Evolutionary conservation across 345 rosid genomes (phyloP).

Genomic region (Mercurialis annua): DNA sequence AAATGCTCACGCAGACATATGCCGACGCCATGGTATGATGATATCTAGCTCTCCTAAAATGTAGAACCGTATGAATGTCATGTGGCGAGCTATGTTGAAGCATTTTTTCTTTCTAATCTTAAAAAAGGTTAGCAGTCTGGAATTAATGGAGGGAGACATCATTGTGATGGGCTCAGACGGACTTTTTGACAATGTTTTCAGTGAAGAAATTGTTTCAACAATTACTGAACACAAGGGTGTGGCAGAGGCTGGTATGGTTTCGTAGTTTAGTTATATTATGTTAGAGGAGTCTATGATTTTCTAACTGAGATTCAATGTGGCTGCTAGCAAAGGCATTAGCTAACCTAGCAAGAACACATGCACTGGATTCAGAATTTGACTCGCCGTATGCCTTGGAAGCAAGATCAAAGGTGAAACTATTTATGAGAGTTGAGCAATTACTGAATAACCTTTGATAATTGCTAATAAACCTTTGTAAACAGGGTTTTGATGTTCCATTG

Average conservation of each 20-base stretch:
- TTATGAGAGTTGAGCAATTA: background rate
- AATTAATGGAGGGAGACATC: constrained; percentile 57
- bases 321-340: constrained; percentile 81
- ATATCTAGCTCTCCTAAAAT: background rate
- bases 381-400: constrained; percentile 87
- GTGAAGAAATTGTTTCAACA: constrained; percentile 63
- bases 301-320: constrained; percentile 18
- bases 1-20: constrained; percentile 65
- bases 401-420: constrained; percentile 52
- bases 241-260: constrained; percentile 55
- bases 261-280: background rate
- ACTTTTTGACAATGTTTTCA: constrained; percentile 80
- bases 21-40: constrained; percentile 73
- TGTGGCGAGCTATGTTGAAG: no score
- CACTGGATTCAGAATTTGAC: constrained; percentile 61
- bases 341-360: constrained; percentile 60
- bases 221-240: constrained; percentile 40
- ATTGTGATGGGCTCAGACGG: constrained; percentile 90
- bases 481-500: constrained; percentile 78
- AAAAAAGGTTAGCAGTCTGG: constrained; percentile 58
- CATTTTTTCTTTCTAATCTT: no score
- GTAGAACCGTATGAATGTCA: background rate
- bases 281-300: background rate
- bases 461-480: background rate
- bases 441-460: background rate